These are phyloP conservation scores for Endoconidiophora polonica DNA, from an alignment of 2,329 filamentous ascomycete species.

Conservation along the genomic window DNA sequence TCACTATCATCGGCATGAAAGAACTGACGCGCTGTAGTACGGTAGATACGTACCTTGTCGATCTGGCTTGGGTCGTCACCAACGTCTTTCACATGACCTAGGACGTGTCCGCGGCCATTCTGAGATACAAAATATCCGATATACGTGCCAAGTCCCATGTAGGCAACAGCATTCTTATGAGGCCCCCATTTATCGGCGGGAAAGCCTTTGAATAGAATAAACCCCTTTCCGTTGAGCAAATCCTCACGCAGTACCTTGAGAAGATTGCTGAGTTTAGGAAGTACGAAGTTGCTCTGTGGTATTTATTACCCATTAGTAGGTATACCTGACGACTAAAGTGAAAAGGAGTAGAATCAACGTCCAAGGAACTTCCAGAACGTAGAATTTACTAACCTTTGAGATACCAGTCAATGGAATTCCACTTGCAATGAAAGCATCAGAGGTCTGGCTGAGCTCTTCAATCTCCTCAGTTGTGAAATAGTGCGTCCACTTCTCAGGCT, in stretches of 20 bases:
- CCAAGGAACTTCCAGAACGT: background rate
- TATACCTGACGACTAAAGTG: no score
- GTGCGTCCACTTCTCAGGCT: constrained; percentile 58
- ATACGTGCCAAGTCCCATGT: constrained; percentile 76
- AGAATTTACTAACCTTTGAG: constrained; percentile 16
- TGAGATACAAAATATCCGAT: constrained; percentile 79
- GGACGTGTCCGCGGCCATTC: constrained; percentile 68
- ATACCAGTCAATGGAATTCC: constrained; percentile 57
- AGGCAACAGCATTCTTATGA: constrained; percentile 69
- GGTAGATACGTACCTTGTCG: constrained; percentile 77
- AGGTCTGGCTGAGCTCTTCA: constrained; percentile 45
- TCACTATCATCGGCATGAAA: constrained; percentile 64
- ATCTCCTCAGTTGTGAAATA: constrained; percentile 50
- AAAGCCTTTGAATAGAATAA: constrained; percentile 77
- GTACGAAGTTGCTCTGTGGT: constrained; percentile 25
- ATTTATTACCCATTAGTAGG: no score
- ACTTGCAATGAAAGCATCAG: constrained; percentile 51
- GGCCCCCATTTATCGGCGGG: constrained; percentile 61
- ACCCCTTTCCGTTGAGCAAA: constrained; percentile 65
- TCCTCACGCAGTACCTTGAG: constrained; percentile 24
- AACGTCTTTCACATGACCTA: constrained; percentile 80
- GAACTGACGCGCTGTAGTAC: constrained; percentile 49
- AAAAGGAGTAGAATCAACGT: no score
- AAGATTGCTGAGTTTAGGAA: constrained; percentile 24
- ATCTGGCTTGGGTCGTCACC: constrained; percentile 63